phyloP scores from a whole-genome alignment of 257 asterid species.

The Salvia splendens region DNA sequence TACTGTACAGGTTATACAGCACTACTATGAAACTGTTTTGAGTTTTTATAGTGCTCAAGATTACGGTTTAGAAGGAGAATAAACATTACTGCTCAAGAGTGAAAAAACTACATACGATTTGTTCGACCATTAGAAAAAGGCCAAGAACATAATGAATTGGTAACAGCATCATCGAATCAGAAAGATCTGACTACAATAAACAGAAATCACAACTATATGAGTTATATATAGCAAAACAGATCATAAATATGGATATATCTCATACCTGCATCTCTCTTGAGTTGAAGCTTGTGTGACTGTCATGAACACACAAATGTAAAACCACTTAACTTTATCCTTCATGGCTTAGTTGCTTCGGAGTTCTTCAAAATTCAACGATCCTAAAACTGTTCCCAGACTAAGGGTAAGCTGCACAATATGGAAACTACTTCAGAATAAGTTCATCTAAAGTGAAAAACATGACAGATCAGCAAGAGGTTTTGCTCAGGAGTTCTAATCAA shows the following conservation, averaged over 20 bases:
- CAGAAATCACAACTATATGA: not conserved
- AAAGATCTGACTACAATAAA: slow-evolving; percentile 23
- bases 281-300: slow-evolving; percentile 15
- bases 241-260: slow-evolving; percentile 13
- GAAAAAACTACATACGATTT: not conserved
- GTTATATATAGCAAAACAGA: not conserved
- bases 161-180: slow-evolving; percentile 7
- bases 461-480: not conserved
- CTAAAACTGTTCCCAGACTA: slow-evolving; percentile 39
- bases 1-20: too few species aligned
- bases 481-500: not conserved
- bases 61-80: too few species aligned
- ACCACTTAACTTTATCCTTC: not conserved
- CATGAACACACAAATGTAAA: not conserved
- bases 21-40: too few species aligned
- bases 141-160: not conserved
- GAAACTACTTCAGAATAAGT: not conserved
- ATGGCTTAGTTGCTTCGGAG: not conserved
- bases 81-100: not conserved
- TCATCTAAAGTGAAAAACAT: not conserved
- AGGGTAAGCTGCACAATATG: slow-evolving; percentile 45
- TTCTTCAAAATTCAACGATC: not conserved
- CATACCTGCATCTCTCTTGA: slow-evolving; percentile 19
- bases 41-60: too few species aligned
- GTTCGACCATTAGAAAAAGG: not conserved